Percentiles rank a stretch among this genome's conserved stretches.
These are phyloP conservation scores for Trypanosoma theileri DNA, from an alignment of 208 protist genomes.

Conservation along the genomic window DNA sequence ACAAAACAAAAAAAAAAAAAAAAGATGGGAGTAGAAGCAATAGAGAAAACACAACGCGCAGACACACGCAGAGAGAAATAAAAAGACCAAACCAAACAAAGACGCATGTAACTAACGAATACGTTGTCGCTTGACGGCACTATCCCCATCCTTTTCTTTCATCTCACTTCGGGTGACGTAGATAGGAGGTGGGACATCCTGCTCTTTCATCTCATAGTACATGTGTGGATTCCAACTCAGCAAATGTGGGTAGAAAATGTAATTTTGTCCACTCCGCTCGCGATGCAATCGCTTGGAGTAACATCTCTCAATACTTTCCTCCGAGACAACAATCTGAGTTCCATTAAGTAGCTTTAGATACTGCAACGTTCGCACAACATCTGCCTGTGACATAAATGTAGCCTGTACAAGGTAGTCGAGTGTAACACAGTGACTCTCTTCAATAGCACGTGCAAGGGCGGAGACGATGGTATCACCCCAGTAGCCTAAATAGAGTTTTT, in stretches of 20 bases:
- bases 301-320: constrained; percentile 75
- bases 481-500: constrained; percentile 93
- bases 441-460: constrained; percentile 61
- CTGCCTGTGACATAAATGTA: constrained; percentile 74
- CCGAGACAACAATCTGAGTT: constrained; percentile 72
- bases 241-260: constrained; percentile 82
- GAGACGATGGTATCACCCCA: constrained; percentile 92
- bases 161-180: constrained; percentile 15
- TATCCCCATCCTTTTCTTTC: neutral
- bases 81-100: neutral
- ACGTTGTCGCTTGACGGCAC: constrained; percentile 2
- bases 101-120: neutral
- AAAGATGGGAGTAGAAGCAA: neutral
- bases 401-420: constrained; percentile 82
- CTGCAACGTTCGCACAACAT: constrained; percentile 75
- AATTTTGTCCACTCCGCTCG: constrained; percentile 71
- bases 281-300: constrained; percentile 69
- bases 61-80: neutral
- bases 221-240: constrained; percentile 83
- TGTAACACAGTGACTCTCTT: constrained; percentile 77
- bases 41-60: constrained; percentile 1
- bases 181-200: constrained; percentile 12
- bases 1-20: too few species aligned
- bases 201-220: constrained; percentile 53
- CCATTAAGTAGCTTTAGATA: constrained; percentile 59